These are phyloP conservation scores for Ophiostoma piceae DNA, from an alignment of 2,329 filamentous ascomycete species.

Conservation along the genomic window DNA sequence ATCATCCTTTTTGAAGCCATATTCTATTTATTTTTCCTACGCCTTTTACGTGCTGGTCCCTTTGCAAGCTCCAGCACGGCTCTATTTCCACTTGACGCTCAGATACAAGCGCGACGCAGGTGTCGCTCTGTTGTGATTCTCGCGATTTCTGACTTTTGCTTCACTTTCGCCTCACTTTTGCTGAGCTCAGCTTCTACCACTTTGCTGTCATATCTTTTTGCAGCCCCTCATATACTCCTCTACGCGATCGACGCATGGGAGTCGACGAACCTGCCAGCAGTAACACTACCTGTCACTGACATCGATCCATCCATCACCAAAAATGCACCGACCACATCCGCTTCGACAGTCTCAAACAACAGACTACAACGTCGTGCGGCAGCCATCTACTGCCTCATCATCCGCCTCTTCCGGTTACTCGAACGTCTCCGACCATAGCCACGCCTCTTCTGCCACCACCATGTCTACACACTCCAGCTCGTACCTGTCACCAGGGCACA, in stretches of 20 bases:
- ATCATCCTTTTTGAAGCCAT: constrained; percentile 18
- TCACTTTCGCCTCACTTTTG: constrained; percentile 12
- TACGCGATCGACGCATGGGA: constrained; percentile 20
- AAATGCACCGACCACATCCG: constrained; percentile 55
- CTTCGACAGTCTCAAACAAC: constrained; percentile 53
- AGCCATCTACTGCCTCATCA: constrained; percentile 65
- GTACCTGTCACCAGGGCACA: constrained; percentile 54
- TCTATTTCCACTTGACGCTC: constrained; percentile 8
- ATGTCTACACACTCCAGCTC: constrained; percentile 66
- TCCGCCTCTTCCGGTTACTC: constrained; percentile 67
- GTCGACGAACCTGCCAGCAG: constrained; percentile 17
- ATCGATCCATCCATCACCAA: constrained; percentile 32
- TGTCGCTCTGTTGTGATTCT: constrained; percentile 17
- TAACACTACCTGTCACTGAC: constrained; percentile 30
- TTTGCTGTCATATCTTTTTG: not conserved
- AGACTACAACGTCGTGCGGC: constrained; percentile 51
- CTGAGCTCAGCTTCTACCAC: not conserved
- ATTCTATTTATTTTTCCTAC: constrained; percentile 3
- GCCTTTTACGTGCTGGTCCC: constrained; percentile 8
- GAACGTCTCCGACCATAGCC: constrained; percentile 47
- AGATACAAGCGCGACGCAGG: constrained; percentile 18
- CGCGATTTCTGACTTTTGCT: constrained; percentile 18
- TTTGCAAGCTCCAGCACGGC: not conserved
- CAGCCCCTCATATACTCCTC: not conserved
- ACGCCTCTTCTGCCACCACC: constrained; percentile 52